Conservation (phyloP, 225 moss, liverwort and hornwort species). For the Marchantia polymorpha region DNA sequence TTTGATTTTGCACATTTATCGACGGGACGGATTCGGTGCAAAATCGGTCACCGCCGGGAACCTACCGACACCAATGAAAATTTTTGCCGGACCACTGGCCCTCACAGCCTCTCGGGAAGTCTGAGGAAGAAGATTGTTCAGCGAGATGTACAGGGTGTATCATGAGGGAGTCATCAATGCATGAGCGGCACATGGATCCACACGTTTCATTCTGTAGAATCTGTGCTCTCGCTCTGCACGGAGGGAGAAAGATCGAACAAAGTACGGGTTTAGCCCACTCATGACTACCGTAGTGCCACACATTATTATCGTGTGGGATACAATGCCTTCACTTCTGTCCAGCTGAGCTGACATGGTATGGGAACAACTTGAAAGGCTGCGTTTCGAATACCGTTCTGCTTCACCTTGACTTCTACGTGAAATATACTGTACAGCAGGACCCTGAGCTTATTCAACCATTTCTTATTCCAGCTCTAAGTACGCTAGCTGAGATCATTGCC, state of each 20-base stretch:
- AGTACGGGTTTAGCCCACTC: background rate
- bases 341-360: conserved; percentile 1
- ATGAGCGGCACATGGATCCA: background rate
- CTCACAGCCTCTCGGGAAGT: too few relatives aligned
- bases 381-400: background rate
- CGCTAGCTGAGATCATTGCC: background rate
- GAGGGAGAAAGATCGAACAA: background rate
- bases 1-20: too few relatives aligned
- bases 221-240: background rate
- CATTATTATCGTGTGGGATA: conserved; percentile 1
- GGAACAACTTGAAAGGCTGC: background rate
- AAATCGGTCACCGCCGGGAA: too few relatives aligned
- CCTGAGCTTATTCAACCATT: background rate
- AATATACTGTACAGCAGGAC: background rate
- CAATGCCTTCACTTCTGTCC: background rate
- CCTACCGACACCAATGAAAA: too few relatives aligned
- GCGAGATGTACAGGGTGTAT: too few relatives aligned
- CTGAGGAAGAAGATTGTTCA: too few relatives aligned
- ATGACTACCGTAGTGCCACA: background rate
- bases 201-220: background rate
- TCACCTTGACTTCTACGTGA: background rate
- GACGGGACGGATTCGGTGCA: too few relatives aligned
- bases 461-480: background rate
- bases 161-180: background rate
- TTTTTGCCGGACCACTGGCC: too few relatives aligned